Evolutionary conservation across 345 rosid genomes (phyloP), one percentile per base, ranked within the genome.

Genomic region (Trapa bicornis): DNA sequence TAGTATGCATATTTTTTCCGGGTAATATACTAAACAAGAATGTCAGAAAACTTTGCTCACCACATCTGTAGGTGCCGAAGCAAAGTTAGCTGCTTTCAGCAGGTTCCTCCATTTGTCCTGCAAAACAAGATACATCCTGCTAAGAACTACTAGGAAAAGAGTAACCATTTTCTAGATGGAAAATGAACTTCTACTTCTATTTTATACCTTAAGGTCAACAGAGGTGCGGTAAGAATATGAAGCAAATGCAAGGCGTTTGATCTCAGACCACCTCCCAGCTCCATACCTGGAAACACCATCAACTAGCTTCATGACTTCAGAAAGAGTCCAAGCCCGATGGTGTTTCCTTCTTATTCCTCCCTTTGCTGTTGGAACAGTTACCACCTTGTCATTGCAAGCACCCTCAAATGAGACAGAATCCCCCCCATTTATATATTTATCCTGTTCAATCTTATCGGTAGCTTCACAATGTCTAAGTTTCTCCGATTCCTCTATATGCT

Each of bases 101-200:
- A 94, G 78, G 83, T 90, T 94, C 77, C 99, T 78, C 99, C 99
- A 91, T 73, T 94, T 94, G 78, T 90, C 99, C 97, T 94, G 68
- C 41, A 78, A 80, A 68, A 63, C 36, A 56, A 42, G 42, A 48
- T 42, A 45, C 35, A 22, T 9, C 33, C 32, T 33, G 33, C 38
- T 32, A 11, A 32, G 38, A 58, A 13, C 10, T 32, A 58, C 0
- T 32, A 11, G 63, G 16, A 11, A 58, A 58, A 4, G 16, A 32
- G 8, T 29, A 1, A 2, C 5, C 37, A 29, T 57, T 57, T 33
- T 56, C 61, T 22, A 29, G 33, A 22, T 10, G 29, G 61, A 56
- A 29, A 56, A 29, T n/a, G 35, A 7, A n/a, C 52, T 15, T 47
- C 16, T 47, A 47, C 53, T 47, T 10, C 11, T 57, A 32, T 33